phyloP scores from a whole-genome alignment of 768 basidiomycete species.

The Cubamyces lactineus region DNA sequence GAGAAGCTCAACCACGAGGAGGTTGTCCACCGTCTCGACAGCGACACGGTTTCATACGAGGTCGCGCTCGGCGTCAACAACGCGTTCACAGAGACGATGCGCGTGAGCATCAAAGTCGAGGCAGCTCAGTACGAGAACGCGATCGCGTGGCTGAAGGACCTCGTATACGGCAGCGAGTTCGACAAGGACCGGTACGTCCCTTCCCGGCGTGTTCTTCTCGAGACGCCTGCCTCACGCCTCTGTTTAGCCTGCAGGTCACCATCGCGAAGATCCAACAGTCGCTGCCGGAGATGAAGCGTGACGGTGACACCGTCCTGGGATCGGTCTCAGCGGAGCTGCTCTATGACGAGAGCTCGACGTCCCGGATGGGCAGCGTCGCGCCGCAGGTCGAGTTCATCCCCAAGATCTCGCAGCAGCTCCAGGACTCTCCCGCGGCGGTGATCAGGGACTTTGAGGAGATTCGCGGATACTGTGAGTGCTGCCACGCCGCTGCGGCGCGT shows the following conservation, averaged over 20 bases:
- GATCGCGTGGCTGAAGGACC: constrained; percentile 83
- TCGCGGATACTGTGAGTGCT: constrained; percentile 60
- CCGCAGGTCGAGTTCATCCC: constrained; percentile 82
- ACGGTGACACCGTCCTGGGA: constrained; percentile 77
- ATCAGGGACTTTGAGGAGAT: constrained; percentile 77
- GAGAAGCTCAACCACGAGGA: constrained; percentile 80
- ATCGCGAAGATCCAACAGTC: constrained; percentile 89
- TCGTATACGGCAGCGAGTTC: constrained; percentile 76
- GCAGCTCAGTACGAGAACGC: constrained; percentile 76
- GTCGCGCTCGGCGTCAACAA: constrained; percentile 60
- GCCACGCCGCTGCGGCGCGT: not conserved
- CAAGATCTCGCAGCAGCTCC: constrained; percentile 67
- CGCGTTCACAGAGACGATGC: constrained; percentile 75
- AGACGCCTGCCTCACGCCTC: not conserved
- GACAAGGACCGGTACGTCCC: constrained; percentile 70
- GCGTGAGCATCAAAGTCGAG: constrained; percentile 86
- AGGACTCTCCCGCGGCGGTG: constrained; percentile 72
- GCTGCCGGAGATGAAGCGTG: constrained; percentile 89
- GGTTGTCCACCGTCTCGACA: constrained; percentile 87
- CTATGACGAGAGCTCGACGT: constrained; percentile 70
- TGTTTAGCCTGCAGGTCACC: constrained; percentile 72
- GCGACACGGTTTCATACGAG: constrained; percentile 89
- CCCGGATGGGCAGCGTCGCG: constrained; percentile 67
- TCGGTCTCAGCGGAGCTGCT: constrained; percentile 71
- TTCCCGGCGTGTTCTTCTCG: not conserved